Conservation (phyloP, 2,329 filamentous ascomycete species). For the Colletotrichum euphorbiae region DNA sequence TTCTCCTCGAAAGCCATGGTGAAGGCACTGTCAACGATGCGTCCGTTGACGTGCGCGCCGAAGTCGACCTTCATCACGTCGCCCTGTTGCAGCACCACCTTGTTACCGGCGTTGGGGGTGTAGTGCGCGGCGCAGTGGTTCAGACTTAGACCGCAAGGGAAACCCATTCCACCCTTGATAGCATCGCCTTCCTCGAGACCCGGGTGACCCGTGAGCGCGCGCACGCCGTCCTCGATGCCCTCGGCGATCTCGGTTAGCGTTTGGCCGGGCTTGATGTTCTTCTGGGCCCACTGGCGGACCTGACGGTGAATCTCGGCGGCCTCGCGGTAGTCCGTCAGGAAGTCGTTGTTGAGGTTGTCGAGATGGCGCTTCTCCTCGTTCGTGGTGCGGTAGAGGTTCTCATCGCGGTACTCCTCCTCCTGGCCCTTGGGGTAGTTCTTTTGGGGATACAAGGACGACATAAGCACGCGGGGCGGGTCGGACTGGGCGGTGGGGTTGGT, state of each 20-base stretch:
- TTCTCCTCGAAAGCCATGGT: slow-evolving; percentile 80
- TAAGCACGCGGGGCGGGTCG: slow-evolving; percentile 78
- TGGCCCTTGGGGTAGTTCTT: slow-evolving; percentile 81
- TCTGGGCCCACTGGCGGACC: slow-evolving; percentile 85
- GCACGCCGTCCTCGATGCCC: slow-evolving; percentile 85
- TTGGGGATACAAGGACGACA: slow-evolving; percentile 80
- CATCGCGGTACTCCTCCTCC: slow-evolving; percentile 80
- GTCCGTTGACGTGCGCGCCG: slow-evolving; percentile 82
- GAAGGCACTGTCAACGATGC: slow-evolving; percentile 85
- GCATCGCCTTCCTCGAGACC: slow-evolving; percentile 84
- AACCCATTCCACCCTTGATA: slow-evolving; percentile 84
- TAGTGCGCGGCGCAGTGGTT: slow-evolving; percentile 91
- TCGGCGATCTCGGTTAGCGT: slow-evolving; percentile 85
- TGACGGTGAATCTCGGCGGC: slow-evolving; percentile 88
- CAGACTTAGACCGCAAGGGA: slow-evolving; percentile 85
- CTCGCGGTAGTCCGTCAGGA: slow-evolving; percentile 83
- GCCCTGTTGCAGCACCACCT: slow-evolving; percentile 75
- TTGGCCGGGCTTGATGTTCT: slow-evolving; percentile 84
- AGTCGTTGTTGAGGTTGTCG: slow-evolving; percentile 73
- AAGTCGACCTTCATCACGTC: slow-evolving; percentile 90
- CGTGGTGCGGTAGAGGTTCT: slow-evolving; percentile 83
- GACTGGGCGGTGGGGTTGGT: slow-evolving; percentile 74
- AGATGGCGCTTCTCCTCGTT: slow-evolving; percentile 86
- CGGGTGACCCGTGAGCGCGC: slow-evolving; percentile 80
- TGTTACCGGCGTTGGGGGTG: slow-evolving; percentile 88